These are phyloP conservation scores for Neoboletus magnificus DNA, from an alignment of 768 basidiomycete species.

Conservation along the genomic window DNA sequence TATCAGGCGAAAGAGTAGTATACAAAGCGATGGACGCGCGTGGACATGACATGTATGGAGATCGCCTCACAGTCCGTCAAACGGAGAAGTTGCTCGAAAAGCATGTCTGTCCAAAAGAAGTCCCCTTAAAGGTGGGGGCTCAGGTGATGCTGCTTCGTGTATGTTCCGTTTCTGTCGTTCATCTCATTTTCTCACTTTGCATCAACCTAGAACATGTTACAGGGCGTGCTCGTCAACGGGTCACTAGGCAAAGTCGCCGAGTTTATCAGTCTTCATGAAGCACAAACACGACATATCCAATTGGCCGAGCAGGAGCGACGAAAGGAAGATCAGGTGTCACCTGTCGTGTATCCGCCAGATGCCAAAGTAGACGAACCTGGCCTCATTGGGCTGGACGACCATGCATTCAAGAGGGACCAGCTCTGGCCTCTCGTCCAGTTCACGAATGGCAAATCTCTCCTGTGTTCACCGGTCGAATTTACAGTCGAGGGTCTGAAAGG, in stretches of 20 bases:
- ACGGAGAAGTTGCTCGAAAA: constrained; percentile 41
- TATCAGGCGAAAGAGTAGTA: constrained; percentile 28
- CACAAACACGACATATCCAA: constrained; percentile 21
- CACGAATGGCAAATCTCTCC: constrained; percentile 25
- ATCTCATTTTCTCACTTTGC: background rate
- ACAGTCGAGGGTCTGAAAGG: constrained; percentile 33
- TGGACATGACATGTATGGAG: constrained; percentile 38
- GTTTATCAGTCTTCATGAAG: constrained; percentile 31
- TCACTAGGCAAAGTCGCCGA: constrained; percentile 74
- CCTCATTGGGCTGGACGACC: constrained; percentile 17
- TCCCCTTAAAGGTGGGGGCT: constrained; percentile 59
- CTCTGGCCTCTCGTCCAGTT: constrained; percentile 38
- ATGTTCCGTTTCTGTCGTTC: background rate
- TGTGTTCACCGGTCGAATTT: constrained; percentile 36
- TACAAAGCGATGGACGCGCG: constrained; percentile 45
- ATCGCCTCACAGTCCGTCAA: constrained; percentile 28
- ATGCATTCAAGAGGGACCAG: constrained; percentile 15
- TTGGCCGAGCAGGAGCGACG: constrained; percentile 29
- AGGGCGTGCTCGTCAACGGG: constrained; percentile 68
- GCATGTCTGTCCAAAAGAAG: constrained; percentile 45
- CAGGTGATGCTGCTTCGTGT: constrained; percentile 73
- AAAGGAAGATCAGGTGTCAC: constrained; percentile 4
- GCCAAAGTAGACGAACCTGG: background rate
- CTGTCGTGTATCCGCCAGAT: background rate
- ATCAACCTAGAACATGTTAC: constrained; percentile 29